Base-by-base conservation (phyloP, 208 protist genomes). In the Leishmania major region DNA sequence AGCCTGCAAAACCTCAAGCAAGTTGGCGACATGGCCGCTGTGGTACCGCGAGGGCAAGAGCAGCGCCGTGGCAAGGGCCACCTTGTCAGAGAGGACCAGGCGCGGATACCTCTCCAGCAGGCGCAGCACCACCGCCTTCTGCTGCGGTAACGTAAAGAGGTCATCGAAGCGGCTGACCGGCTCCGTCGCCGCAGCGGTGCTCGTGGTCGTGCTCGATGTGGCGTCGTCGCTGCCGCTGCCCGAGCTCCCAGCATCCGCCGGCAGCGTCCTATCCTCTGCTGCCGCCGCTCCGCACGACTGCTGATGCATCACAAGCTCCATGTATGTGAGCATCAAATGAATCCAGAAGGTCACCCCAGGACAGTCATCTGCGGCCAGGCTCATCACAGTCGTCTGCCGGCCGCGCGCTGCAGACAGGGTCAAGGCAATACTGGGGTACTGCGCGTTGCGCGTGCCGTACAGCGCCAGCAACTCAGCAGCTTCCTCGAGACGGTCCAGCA, bases 391-490 rank as follows among this genome's bases (percentile, higher is more conserved):
- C 1, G 82, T 55, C 70, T 81, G 67, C 43, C 79, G 59, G 37
- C 17, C 59, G 7, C 84, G 75, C 2, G 85, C 90, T 3, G 88
- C 90, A 64, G 89, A 93, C 13, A 96, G 83, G 51, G 85, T 80
- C 31, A 96, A 80, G 11, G 94, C 92, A 37, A 95, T 78, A 31
- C 75, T 91, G 5, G 90, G 81, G 78, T 97, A 97, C 31, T 91
- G 81, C 19, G 88, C 82, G 77, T 94, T 87, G 70, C 78, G 77
- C 22, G 79, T 59, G 76, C 81, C 85, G 87, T 94, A 86, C 79
- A 85, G 78, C 15, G 83, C 81, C 3, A 97, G 84, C 77, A 97
- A 75, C 80, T 88, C 75, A 22, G 91, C 85, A 1, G 94, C 94
- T 53, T 92, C 89, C 2, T 78, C 80, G 11, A 93, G 79, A 1